These are phyloP conservation scores for Paraphoma sp. DNA, from an alignment of 2,329 filamentous ascomycete genomes.

Conservation along the genomic window DNA sequence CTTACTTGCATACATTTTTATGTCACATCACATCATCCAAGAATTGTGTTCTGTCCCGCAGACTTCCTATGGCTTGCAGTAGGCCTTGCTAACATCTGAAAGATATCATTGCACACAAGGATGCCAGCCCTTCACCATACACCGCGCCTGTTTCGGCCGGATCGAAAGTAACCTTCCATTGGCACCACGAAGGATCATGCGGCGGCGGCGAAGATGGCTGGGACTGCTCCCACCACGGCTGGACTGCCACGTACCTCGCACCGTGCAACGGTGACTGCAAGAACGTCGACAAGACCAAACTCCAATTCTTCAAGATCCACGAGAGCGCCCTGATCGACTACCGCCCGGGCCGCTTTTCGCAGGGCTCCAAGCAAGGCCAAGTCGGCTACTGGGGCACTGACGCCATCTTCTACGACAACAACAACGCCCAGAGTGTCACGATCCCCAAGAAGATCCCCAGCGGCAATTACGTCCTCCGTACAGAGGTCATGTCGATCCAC, in stretches of 20 bases:
- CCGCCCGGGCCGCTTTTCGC: constrained; percentile 33
- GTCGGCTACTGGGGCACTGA: constrained; percentile 43
- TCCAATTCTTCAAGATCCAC: constrained; percentile 46
- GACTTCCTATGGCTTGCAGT: too few relatives aligned
- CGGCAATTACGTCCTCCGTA: constrained; percentile 45
- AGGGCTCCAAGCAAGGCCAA: constrained; percentile 26
- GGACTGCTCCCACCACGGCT: constrained; percentile 44
- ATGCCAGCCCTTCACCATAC: constrained; percentile 38
- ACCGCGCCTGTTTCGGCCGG: constrained; percentile 37
- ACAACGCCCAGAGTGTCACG: constrained; percentile 38
- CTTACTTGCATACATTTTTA: background rate
- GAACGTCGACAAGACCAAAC: constrained; percentile 36
- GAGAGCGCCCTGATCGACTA: constrained; percentile 35
- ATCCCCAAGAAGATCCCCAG: constrained; percentile 41
- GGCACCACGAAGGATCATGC: constrained; percentile 38
- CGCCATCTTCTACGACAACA: constrained; percentile 43
- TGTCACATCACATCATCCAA: background rate
- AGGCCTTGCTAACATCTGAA: background rate
- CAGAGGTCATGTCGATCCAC: constrained; percentile 44
- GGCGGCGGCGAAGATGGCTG: constrained; percentile 34
- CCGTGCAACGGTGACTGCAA: constrained; percentile 43
- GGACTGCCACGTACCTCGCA: constrained; percentile 41
- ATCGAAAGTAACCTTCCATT: constrained; percentile 38
- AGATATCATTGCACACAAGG: constrained; percentile 42
- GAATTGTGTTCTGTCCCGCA: too few relatives aligned